These are phyloP conservation scores for Calonectria pauciramosa DNA, from an alignment of 2,329 filamentous ascomycete species.

Conservation along the genomic window DNA sequence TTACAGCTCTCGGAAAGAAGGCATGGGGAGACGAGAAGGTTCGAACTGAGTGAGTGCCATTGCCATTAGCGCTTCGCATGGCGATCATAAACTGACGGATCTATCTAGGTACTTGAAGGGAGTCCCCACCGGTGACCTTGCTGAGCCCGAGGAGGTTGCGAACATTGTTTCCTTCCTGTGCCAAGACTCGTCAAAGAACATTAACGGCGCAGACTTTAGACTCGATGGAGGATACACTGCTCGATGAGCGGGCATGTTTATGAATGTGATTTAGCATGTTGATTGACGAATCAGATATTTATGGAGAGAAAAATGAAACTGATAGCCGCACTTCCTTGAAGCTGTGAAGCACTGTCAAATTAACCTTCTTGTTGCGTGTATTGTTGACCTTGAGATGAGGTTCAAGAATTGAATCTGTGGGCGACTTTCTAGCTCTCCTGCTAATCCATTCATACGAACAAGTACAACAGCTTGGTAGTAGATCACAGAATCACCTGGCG, in stretches of 20 bases:
- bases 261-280: background rate
- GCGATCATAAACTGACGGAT: background rate
- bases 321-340: too few relatives aligned
- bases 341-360: too few relatives aligned
- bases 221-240: slow-evolving; percentile 22
- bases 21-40: slow-evolving; percentile 19
- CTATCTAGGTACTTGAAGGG: slow-evolving; percentile 5
- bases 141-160: slow-evolving; percentile 18
- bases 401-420: too few relatives aligned
- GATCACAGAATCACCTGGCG: too few relatives aligned
- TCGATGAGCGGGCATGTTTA: background rate
- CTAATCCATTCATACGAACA: too few relatives aligned
- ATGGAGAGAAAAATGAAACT: too few relatives aligned
- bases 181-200: slow-evolving; percentile 16
- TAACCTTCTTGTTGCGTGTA: too few relatives aligned
- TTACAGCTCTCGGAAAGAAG: slow-evolving; percentile 15
- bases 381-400: too few relatives aligned
- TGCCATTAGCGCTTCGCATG: background rate
- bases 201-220: slow-evolving; percentile 13
- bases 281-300: background rate
- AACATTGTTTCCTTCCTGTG: slow-evolving; percentile 13
- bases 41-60: slow-evolving; percentile 10
- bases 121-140: slow-evolving; percentile 12
- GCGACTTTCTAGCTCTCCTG: too few relatives aligned
- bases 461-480: too few relatives aligned